Base-by-base conservation (phyloP, 805 yeast species). In the Saturnispora bothae region DNA sequence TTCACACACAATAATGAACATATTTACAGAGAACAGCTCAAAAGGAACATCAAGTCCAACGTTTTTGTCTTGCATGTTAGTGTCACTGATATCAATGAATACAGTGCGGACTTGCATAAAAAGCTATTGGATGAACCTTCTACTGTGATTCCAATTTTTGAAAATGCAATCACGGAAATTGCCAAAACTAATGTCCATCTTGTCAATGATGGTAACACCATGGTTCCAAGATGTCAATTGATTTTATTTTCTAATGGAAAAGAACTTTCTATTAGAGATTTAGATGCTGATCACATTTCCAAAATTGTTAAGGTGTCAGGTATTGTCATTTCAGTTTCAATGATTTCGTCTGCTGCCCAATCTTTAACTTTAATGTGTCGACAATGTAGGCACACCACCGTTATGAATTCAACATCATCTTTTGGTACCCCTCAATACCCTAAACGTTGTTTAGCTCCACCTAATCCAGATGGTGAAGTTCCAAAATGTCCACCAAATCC, bases 231-330 rank as follows among this genome's bases (percentile, higher is more conserved):
- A 15, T 86, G 94, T 54, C 97, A 92, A 63, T 63, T 89, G 49
- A 75, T 85, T 36, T 63, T 89, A 39, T 70, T 69, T 44, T 79
- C 94, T 10, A 76, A 77, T 39, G 80, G 94, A 13, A 73, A 76
- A 41, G 73, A 76, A 42, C 68, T 79, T 3, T 68, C 89, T 1
- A 75, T 92, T 42, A 73, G 98, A 56, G 77, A 84, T 40, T 66
- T 92, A 41, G 89, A 82, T 55, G 79, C 96, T 2, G 83, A 80
- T 34, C 84, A 84, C 55, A 86, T 92, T 44, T 76, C 96, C 19
- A 83, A 85, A 56, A 80, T 92, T 39, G 89, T 92, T 26, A 69
- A 95, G 40, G 74, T 92, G 31, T 83, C 95, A 16, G 99, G 99
- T 22, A 92, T 92, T 50, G 72, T 92, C 49, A 89, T 92, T 42